Evolutionary conservation across 2,329 filamentous ascomycete species (phyloP).

Genomic region (Pestalotiopsis sp.): DNA sequence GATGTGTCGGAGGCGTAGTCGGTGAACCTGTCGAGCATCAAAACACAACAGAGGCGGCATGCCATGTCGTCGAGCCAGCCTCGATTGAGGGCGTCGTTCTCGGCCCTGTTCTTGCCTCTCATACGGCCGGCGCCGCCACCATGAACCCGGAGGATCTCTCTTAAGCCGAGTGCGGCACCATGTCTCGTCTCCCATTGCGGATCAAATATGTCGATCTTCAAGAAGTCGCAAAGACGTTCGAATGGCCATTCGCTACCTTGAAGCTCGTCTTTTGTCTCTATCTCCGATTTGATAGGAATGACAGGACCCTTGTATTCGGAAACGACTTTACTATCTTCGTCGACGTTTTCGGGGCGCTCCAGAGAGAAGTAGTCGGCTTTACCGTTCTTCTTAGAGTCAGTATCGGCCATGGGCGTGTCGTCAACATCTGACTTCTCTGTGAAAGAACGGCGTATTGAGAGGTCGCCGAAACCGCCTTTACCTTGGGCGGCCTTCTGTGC

Average conservation of each 20-base stretch:
- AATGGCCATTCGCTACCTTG: slow-evolving; percentile 91
- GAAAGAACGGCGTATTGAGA: slow-evolving; percentile 67
- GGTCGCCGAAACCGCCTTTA: slow-evolving; percentile 86
- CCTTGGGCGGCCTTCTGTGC: slow-evolving; percentile 82
- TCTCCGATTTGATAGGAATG: slow-evolving; percentile 79
- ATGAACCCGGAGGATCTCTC: slow-evolving; percentile 90
- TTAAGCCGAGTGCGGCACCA: slow-evolving; percentile 90
- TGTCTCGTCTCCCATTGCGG: slow-evolving; percentile 93
- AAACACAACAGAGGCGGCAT: slow-evolving; percentile 91
- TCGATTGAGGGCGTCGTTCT: slow-evolving; percentile 80
- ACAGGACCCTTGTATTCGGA: slow-evolving; percentile 90
- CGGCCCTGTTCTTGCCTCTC: slow-evolving; percentile 64
- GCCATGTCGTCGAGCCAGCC: slow-evolving; percentile 91
- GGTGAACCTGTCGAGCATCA: slow-evolving; percentile 96
- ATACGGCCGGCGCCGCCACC: slow-evolving; percentile 82
- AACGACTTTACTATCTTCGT: slow-evolving; percentile 90
- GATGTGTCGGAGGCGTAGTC: slow-evolving; percentile 98
- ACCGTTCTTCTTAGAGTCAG: slow-evolving; percentile 60
- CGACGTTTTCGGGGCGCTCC: slow-evolving; percentile 72
- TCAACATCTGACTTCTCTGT: slow-evolving; percentile 63
- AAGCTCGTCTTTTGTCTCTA: slow-evolving; percentile 75
- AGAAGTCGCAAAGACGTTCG: slow-evolving; percentile 88
- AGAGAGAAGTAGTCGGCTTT: slow-evolving; percentile 87
- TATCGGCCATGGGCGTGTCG: slow-evolving; percentile 54
- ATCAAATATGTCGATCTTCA: slow-evolving; percentile 93